Evolutionary conservation across 176 grass and related monocot species (phyloP).

Genomic region (Pharus latifolius): DNA sequence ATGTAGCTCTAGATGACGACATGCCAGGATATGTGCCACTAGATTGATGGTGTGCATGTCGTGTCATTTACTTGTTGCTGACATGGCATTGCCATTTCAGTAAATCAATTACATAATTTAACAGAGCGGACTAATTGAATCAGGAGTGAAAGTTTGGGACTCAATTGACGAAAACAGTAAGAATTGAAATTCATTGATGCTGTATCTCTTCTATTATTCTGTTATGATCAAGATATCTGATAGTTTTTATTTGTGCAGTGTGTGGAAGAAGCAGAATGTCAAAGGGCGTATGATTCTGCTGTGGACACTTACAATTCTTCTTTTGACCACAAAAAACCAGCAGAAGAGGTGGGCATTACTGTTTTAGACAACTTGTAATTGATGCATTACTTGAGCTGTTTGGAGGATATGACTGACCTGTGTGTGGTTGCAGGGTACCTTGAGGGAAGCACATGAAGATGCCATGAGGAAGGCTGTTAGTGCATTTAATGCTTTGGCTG

Average conservation of each 20-base stretch:
- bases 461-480: constrained; percentile 58
- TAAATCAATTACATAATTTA: too few species aligned
- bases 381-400: not conserved
- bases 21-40: too few species aligned
- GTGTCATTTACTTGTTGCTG: too few species aligned
- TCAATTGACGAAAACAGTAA: too few species aligned
- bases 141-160: too few species aligned
- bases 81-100: too few species aligned
- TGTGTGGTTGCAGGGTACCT: constrained; percentile 35
- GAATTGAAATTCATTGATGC: not conserved
- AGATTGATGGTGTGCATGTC: too few species aligned
- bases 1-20: too few species aligned
- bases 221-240: not conserved
- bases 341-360: constrained; percentile 61
- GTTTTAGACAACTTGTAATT: not conserved
- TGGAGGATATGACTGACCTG: not conserved
- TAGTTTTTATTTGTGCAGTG: constrained; percentile 33
- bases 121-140: too few species aligned
- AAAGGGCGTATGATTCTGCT: constrained; percentile 81
- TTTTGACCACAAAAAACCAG: constrained; percentile 63
- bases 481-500: constrained; percentile 57
- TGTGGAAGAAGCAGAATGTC: constrained; percentile 96
- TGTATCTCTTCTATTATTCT: not conserved
- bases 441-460: constrained; percentile 76
- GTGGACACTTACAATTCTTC: constrained; percentile 64